These are phyloP conservation scores for Heteromeles arbutifolia DNA, from an alignment of 306 rosid genomes.

Conservation along the genomic window DNA sequence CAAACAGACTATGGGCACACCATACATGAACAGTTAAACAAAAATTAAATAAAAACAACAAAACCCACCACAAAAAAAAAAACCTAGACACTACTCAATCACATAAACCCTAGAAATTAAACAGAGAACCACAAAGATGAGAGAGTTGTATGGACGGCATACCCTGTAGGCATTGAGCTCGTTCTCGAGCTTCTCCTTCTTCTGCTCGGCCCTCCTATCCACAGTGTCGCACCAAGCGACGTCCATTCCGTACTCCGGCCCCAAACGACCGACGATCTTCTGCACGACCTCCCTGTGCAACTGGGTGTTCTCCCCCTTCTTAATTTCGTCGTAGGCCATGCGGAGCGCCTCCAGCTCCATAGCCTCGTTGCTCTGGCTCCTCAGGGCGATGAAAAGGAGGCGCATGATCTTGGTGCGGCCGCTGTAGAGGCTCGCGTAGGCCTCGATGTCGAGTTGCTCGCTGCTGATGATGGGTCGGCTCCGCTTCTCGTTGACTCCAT, in stretches of 20 bases:
- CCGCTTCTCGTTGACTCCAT: slow-evolving; percentile 38
- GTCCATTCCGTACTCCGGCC: slow-evolving; percentile 53
- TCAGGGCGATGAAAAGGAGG: slow-evolving; percentile 70
- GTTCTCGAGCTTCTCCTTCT: slow-evolving; percentile 90
- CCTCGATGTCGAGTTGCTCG: slow-evolving; percentile 93
- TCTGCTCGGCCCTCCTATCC: slow-evolving; percentile 80
- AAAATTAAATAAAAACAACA: background rate
- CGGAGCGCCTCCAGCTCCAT: slow-evolving; percentile 88
- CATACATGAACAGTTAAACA: background rate
- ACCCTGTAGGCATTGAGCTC: slow-evolving; percentile 96
- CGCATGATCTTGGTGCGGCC: slow-evolving; percentile 87
- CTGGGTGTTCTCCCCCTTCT: slow-evolving; percentile 94
- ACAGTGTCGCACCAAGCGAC: slow-evolving; percentile 61
- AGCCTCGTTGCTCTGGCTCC: slow-evolving; percentile 43
- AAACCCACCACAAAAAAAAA: background rate
- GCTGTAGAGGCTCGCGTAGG: slow-evolving; percentile 71
- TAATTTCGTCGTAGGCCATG: slow-evolving; percentile 93
- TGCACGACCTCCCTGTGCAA: slow-evolving; percentile 66
- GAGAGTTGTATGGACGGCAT: background rate
- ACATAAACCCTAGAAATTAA: background rate
- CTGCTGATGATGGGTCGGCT: slow-evolving; percentile 71
- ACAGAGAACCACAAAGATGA: background rate
- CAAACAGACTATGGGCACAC: background rate
- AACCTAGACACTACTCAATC: background rate
- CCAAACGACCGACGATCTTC: slow-evolving; percentile 72